These are phyloP conservation scores for Phytophthora parvispora DNA, from an alignment of 352 stramenopile species.

Conservation along the genomic window DNA sequence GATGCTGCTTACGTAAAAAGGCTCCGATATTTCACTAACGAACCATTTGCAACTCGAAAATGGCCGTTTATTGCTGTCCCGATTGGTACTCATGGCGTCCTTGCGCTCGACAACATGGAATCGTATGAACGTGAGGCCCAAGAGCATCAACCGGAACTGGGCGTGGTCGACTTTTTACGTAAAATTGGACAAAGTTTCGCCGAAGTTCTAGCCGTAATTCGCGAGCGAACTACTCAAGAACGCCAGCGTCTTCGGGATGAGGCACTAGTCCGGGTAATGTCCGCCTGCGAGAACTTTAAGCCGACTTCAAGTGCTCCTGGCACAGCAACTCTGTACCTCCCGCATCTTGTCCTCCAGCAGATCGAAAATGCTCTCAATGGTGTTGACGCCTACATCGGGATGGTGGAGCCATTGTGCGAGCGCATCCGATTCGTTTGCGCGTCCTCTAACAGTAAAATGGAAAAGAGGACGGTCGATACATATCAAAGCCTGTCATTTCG, in stretches of 20 bases:
- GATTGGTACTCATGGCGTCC: constrained; percentile 51
- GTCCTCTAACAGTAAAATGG: constrained; percentile 64
- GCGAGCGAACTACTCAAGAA: constrained; percentile 10
- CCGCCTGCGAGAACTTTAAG: constrained; percentile 61
- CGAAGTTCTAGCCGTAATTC: constrained; percentile 20
- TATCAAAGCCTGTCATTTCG: constrained; percentile 57
- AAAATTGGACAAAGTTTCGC: constrained; percentile 46
- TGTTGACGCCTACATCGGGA: constrained; percentile 72
- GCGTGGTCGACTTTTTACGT: constrained; percentile 79
- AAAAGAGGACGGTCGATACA: constrained; percentile 45
- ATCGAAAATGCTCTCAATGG: constrained; percentile 68
- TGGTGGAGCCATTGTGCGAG: constrained; percentile 63
- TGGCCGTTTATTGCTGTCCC: constrained; percentile 82
- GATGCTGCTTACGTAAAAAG: constrained; percentile 10
- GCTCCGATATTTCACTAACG: constrained; percentile 55
- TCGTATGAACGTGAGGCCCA: constrained; percentile 49
- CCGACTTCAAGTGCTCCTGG: neutral
- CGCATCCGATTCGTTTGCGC: constrained; percentile 61
- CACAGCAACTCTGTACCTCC: constrained; percentile 40
- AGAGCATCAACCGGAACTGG: constrained; percentile 71
- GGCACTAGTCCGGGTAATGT: constrained; percentile 62
- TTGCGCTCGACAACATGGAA: constrained; percentile 76
- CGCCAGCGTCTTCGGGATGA: constrained; percentile 33
- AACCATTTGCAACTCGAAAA: constrained; percentile 21
- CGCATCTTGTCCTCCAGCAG: constrained; percentile 58